Conservation (phyloP, 129 eudicot genomes). For the Saposhnikovia divaricata region DNA sequence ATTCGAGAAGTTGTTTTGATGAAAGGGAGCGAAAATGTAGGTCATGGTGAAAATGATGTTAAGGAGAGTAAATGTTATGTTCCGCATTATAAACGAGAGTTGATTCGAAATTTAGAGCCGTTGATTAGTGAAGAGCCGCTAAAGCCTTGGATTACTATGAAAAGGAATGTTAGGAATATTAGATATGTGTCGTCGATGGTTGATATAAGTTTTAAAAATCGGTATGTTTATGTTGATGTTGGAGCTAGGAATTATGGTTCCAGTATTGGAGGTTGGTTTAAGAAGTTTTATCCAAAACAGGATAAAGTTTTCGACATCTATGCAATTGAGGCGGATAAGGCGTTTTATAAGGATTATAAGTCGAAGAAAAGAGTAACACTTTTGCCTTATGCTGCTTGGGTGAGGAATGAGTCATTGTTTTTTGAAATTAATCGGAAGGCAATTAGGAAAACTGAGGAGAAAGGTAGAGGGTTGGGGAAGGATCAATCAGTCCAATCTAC, state of each 20-base stretch:
- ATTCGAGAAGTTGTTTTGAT: constrained; percentile 37
- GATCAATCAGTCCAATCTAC: constrained; percentile 50
- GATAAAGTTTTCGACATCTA: constrained; percentile 42
- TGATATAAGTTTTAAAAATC: constrained; percentile 46
- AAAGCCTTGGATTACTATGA: constrained; percentile 41
- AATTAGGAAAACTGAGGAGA: constrained; percentile 24
- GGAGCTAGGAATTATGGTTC: constrained; percentile 57
- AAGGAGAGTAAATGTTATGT: constrained; percentile 25
- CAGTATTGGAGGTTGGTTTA: constrained; percentile 74
- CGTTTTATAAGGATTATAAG: constrained; percentile 42
- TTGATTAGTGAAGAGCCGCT: constrained; percentile 43
- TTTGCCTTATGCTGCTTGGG: constrained; percentile 72
- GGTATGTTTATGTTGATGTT: constrained; percentile 59
- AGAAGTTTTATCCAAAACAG: constrained; percentile 51
- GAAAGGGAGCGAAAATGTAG: constrained; percentile 22
- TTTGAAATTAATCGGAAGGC: constrained; percentile 56
- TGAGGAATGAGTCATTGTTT: constrained; percentile 55
- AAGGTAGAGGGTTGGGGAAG: constrained; percentile 53
- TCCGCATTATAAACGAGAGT: constrained; percentile 33
- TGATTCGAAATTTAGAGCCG: constrained; percentile 31
- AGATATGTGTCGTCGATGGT: constrained; percentile 51
- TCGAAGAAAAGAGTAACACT: constrained; percentile 43
- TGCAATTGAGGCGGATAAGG: constrained; percentile 50
- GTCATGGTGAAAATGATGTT: constrained; percentile 3
- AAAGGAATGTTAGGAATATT: constrained; percentile 33